Conservation (phyloP, 2,329 filamentous ascomycete species). For the Chaetomiaceae sp. region DNA sequence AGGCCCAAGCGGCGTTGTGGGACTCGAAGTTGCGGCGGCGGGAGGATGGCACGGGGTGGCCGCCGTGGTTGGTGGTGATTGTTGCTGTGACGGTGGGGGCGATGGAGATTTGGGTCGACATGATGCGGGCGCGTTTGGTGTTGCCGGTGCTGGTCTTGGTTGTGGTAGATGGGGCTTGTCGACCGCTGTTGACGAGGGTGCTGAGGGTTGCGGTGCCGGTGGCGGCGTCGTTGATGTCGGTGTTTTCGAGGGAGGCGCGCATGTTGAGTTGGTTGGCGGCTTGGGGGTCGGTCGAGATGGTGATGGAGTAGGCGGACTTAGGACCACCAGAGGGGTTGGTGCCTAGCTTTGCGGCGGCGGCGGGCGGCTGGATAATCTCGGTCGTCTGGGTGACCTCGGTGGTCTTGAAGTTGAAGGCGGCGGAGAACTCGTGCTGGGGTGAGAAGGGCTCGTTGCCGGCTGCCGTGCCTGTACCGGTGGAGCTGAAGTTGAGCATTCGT, state of each 20-base stretch:
- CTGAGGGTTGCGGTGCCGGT: conserved; percentile 4
- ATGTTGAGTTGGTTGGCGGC: conserved; percentile 11
- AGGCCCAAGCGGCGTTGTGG: conserved; percentile 62
- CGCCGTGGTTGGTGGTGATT: not conserved
- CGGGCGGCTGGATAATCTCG: conserved; percentile 21
- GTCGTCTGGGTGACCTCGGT: conserved; percentile 46
- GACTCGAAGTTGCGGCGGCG: conserved; percentile 44
- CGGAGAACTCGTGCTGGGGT: conserved; percentile 37
- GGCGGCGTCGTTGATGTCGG: conserved; percentile 2
- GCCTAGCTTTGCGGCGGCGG: not conserved
- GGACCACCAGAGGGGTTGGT: conserved; percentile 24
- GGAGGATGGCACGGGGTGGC: not conserved
- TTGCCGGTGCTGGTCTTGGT: not conserved
- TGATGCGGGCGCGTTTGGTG: not conserved
- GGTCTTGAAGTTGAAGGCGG: conserved; percentile 48
- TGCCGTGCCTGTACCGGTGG: conserved; percentile 33
- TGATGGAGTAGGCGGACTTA: conserved; percentile 44
- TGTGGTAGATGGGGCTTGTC: not conserved
- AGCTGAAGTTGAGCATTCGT: conserved; percentile 53
- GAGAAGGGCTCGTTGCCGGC: conserved; percentile 38
- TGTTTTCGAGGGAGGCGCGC: conserved; percentile 18
- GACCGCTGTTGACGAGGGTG: conserved; percentile 17
- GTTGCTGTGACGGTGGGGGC: conserved; percentile 7
- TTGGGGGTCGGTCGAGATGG: conserved; percentile 40
- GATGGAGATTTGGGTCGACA: conserved; percentile 1